Evolutionary conservation across 306 rosid genomes (phyloP).

Genomic region (Inga oerstediana): DNA sequence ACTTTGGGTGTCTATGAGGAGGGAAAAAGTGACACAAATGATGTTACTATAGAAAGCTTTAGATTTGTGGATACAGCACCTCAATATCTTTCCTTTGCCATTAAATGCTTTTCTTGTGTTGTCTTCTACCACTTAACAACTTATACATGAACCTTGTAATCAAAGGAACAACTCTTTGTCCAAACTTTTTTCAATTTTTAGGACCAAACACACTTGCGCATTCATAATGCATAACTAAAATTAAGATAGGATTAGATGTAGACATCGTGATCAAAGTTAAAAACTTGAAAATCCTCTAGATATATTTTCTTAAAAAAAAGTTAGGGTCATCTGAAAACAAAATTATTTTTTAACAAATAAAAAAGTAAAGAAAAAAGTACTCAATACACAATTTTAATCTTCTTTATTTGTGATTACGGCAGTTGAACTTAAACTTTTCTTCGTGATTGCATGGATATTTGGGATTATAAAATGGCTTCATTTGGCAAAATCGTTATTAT

Average conservation of each 20-base stretch:
- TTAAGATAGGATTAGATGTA: not conserved
- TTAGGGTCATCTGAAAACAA: not conserved
- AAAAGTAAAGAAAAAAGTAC: not conserved
- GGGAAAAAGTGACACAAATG: too few relatives aligned
- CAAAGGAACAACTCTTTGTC: not conserved
- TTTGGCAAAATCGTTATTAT: not conserved
- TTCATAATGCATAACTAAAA: not conserved
- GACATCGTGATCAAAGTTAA: not conserved
- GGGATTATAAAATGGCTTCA: not conserved
- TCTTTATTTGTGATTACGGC: not conserved
- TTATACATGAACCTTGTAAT: slow-evolving; percentile 6
- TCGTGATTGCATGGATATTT: not conserved
- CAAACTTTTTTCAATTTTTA: not conserved
- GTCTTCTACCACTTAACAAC: not conserved
- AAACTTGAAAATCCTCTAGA: too few relatives aligned
- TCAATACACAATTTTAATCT: not conserved
- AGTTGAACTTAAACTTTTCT: not conserved
- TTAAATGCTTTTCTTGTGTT: slow-evolving; percentile 15
- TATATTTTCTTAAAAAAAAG: not conserved
- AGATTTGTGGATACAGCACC: not conserved
- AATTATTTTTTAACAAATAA: not conserved
- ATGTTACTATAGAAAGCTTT: too few relatives aligned
- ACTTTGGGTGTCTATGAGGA: too few relatives aligned
- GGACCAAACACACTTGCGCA: not conserved
- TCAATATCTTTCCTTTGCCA: not conserved